Evolutionary conservation across 495 filamentous ascomycete genomes (phyloP), one percentile per base, ranked within the genome.

Genomic region (Lasiosphaeria ovina): DNA sequence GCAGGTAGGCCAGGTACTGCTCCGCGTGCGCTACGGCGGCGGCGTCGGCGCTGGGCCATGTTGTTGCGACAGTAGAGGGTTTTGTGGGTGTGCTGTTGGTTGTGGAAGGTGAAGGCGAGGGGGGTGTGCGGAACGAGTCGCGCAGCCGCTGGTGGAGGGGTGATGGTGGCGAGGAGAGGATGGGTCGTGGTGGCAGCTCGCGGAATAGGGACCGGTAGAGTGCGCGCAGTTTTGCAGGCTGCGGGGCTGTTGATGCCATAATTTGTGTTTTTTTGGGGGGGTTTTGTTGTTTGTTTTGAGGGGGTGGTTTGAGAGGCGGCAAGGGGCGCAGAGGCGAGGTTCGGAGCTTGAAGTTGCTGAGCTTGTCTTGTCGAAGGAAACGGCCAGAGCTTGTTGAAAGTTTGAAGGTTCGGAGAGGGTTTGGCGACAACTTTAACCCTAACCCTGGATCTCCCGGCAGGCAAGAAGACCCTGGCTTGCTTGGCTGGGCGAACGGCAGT

Each of bases 131-230:
- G 63, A 82, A 77, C 72, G 77, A 83, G 6, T 80, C 74, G 68
- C 85, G 85, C 62, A 91, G 76, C 40, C 74, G 80, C 60, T 77
- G 69, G 72, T 89, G 83, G 6, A 88, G 78, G 31, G 83, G 83
- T 9, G 85, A 88, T 62, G 73, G 77, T 51, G 64, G 70, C 71
- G 48, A 77, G 47, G 76, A 67, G 61, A 81, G 81, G 70, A 86
- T 75, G 3, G 78, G 76, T 48, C 83, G 85, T 49, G 87, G 84
- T 17, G 94, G 93, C 35, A 97, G 87, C 77, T 97, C 93, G 74
- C 92, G 90, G 56, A 97, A 90, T 72, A 98, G 79, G 24, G 86
- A 82, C 66, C 94, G 90, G 80, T 98, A 98, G 69, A 96, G 80
- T 49, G 90, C 84, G 69, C 89, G 90, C 52, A 88, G 73, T 67